Conservation (phyloP, 345 rosid species). For the Alliaria petiolata region DNA sequence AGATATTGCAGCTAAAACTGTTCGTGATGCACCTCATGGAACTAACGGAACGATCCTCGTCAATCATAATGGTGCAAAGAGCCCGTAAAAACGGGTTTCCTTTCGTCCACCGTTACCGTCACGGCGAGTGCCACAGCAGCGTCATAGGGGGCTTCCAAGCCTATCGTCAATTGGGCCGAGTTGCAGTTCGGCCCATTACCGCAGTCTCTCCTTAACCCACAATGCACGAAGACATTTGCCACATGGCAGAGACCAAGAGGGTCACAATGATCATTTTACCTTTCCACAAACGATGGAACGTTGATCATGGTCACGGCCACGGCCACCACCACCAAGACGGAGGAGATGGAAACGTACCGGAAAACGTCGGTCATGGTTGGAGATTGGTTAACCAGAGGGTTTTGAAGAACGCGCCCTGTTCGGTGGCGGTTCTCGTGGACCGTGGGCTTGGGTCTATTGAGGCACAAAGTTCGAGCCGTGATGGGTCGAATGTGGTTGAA, state of each 20-base stretch:
- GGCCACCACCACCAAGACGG: conserved; percentile 16
- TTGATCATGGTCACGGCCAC: conserved; percentile 35
- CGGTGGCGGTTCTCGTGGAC: conserved; percentile 77
- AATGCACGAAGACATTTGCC: conserved; percentile 83
- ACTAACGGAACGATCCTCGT: conserved; percentile 75
- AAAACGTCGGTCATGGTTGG: conserved; percentile 79
- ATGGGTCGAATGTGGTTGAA: conserved; percentile 25
- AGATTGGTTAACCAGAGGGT: conserved; percentile 67
- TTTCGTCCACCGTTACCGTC: conserved; percentile 49
- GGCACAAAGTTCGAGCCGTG: conserved; percentile 19
- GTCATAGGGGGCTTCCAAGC: conserved; percentile 61
- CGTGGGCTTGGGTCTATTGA: conserved; percentile 62
- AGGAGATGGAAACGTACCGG: conserved; percentile 37
- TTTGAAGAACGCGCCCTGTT: conserved; percentile 61
- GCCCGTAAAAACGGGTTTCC: conserved; percentile 68
- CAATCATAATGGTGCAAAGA: conserved; percentile 69
- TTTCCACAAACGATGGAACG: conserved; percentile 69
- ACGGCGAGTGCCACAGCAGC: conserved; percentile 53
- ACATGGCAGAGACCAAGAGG: conserved; percentile 64
- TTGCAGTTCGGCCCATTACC: conserved; percentile 57
- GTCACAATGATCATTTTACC: conserved; percentile 63
- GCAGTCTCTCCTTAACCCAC: conserved; percentile 56
- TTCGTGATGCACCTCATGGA: conserved; percentile 74
- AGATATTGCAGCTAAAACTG: conserved; percentile 47
- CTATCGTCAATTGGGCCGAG: conserved; percentile 66